These are phyloP conservation scores for Themeda triandra DNA, from an alignment of 176 grass and related monocot species.

Conservation along the genomic window DNA sequence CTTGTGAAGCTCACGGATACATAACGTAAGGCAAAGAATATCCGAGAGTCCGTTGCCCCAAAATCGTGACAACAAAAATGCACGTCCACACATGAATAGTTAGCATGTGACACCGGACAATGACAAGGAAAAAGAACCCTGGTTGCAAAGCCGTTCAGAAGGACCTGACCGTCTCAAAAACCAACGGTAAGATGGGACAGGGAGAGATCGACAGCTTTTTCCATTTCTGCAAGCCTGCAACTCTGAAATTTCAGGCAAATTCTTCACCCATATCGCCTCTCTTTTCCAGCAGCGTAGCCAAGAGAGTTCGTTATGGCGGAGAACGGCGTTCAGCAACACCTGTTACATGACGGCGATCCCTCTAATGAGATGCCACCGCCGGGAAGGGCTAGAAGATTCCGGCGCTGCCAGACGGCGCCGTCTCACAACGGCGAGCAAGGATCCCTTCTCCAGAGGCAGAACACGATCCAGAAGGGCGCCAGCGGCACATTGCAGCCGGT, in stretches of 20 bases:
- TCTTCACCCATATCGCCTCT: not conserved
- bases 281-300: not conserved
- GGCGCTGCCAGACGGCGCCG: conserved; percentile 24
- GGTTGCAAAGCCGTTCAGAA: not conserved
- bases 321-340: not conserved
- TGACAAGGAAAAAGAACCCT: not conserved
- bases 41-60: not conserved
- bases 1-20: not conserved
- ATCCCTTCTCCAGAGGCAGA: not conserved
- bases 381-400: conserved; percentile 10
- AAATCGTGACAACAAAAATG: not conserved
- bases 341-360: not conserved
- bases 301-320: not conserved
- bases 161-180: not conserved
- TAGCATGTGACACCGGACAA: not conserved
- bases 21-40: not conserved
- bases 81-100: not conserved
- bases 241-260: not conserved
- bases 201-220: not conserved
- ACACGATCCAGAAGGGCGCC: not conserved
- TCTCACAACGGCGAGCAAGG: not conserved
- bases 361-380: not conserved
- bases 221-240: not conserved
- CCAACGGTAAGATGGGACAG: not conserved
- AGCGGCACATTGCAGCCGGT: no score